Base-by-base conservation (phyloP, 306 rosid genomes). In the Chamaecrista fasciculata region DNA sequence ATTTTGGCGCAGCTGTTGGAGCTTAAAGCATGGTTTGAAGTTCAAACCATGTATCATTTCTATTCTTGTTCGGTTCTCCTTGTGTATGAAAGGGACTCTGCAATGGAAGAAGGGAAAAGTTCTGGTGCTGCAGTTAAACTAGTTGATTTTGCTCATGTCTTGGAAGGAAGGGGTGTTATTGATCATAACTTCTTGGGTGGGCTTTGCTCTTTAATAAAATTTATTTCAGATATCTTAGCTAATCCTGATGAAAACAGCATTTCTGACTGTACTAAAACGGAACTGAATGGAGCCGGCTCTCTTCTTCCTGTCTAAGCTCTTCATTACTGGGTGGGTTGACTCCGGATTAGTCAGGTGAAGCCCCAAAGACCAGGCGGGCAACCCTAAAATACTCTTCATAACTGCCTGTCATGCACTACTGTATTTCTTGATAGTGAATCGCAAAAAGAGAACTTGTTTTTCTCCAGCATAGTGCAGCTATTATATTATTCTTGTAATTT, bases 101-200 rank as follows among this genome's bases (percentile, higher is more conserved):
- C n/a, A n/a, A n/a, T 79, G 20, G 44, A 23, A 39, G 62, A 82
- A 8, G 80, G 73, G 14, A 65, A 44, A 40, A 74, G 52, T 37
- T 63, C 81, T 8, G 69, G 77, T 44, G 76, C 82, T 29, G 39
- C 63, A 11, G 69, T 94, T 51, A 86, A 86, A 76, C 96, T 93
- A 0, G 70, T 93, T 58, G 98, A 90, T 76, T 90, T 93, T 72
- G 98, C 97, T 0, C 97, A 93, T 59, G 90, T 85, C 0, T 51
- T 71, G 5, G 87, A 85, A 5, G 91, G 83, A 5, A 71, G 71
- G 3, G 97, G 91, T 39, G 85, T 57, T 24, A 90, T 93, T 57
- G 98, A 93, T 82, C 97, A 90, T 80, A 90, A 93, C 71, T 93
- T 88, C 86, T 78, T 90, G 74, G 98, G 97, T 3, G 98, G 98